These are phyloP conservation scores for Polyporus arcularius DNA, from an alignment of 768 basidiomycete genomes.

Conservation along the genomic window DNA sequence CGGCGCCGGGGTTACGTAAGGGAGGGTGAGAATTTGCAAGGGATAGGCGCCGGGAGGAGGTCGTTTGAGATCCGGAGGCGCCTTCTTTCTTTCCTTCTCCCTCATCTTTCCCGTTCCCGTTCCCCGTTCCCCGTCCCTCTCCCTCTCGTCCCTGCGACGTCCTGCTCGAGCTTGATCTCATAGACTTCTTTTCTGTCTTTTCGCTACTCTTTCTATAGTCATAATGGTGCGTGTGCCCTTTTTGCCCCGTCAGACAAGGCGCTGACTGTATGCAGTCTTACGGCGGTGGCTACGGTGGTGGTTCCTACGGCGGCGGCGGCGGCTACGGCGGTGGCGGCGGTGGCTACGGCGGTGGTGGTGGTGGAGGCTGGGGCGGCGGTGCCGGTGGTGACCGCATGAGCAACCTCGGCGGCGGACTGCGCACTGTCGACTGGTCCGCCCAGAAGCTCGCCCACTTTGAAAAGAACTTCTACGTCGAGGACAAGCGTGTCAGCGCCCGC, in stretches of 20 bases:
- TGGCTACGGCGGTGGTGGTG: slow-evolving; percentile 41
- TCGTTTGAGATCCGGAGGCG: slow-evolving; percentile 1
- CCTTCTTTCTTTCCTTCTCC: slow-evolving; percentile 8
- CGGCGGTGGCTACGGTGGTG: slow-evolving; percentile 34
- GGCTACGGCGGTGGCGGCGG: slow-evolving; percentile 35
- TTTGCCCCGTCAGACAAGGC: background rate
- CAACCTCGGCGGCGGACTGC: slow-evolving; percentile 78
- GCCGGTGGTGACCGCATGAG: slow-evolving; percentile 73
- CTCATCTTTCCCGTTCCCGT: background rate
- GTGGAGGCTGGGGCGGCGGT: slow-evolving; percentile 47
- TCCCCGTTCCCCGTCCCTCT: background rate
- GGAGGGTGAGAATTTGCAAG: background rate
- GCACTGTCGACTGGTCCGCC: slow-evolving; percentile 80
- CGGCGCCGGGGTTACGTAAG: slow-evolving; percentile 11
- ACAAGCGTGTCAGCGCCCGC: slow-evolving; percentile 76
- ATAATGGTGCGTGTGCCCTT: slow-evolving; percentile 25
- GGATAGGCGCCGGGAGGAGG: background rate
- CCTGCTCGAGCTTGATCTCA: background rate
- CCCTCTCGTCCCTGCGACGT: slow-evolving; percentile 6
- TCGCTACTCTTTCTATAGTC: slow-evolving; percentile 16
- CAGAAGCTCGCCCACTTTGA: slow-evolving; percentile 84
- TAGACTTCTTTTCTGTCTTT: slow-evolving; percentile 12
- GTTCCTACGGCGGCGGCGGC: slow-evolving; percentile 37
- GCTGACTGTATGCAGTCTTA: slow-evolving; percentile 25
- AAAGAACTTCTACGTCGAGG: slow-evolving; percentile 97